phyloP scores from a whole-genome alignment of 2,329 filamentous ascomycete species.

The Fusarium phyllophilum region DNA sequence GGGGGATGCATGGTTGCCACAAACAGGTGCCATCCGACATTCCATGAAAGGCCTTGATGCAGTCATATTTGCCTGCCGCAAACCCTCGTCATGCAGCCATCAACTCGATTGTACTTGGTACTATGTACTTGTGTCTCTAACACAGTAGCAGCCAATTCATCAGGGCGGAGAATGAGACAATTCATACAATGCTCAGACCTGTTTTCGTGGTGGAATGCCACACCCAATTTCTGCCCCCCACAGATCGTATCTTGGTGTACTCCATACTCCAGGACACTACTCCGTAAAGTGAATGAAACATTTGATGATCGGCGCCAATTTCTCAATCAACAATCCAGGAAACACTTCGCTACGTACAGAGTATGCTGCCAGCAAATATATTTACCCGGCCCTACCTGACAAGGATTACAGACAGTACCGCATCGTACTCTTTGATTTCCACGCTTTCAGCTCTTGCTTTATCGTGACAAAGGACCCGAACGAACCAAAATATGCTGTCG shows the following conservation, averaged over 20 bases:
- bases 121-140: neutral
- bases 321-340: neutral
- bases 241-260: neutral
- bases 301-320: slow-evolving; percentile 3
- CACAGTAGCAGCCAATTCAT: neutral
- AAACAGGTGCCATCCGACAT: neutral
- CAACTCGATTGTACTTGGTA: neutral
- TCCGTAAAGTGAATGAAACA: neutral
- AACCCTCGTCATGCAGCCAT: neutral
- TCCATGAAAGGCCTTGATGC: neutral
- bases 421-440: neutral
- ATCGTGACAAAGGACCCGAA: neutral
- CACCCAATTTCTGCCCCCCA: neutral
- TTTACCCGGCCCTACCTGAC: neutral
- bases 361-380: neutral
- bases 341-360: neutral
- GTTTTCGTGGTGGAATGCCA: slow-evolving; percentile 1
- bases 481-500: neutral
- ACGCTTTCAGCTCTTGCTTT: neutral
- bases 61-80: neutral
- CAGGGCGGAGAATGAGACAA: neutral
- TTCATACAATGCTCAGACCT: neutral
- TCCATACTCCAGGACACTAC: neutral
- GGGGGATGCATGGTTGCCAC: neutral
- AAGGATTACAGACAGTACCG: neutral